Percentiles rank a stretch among this genome's conserved stretches.
These are phyloP conservation scores for Eimeria acervulina DNA, from an alignment of 169 alveolate genomes.

Conservation along the genomic window DNA sequence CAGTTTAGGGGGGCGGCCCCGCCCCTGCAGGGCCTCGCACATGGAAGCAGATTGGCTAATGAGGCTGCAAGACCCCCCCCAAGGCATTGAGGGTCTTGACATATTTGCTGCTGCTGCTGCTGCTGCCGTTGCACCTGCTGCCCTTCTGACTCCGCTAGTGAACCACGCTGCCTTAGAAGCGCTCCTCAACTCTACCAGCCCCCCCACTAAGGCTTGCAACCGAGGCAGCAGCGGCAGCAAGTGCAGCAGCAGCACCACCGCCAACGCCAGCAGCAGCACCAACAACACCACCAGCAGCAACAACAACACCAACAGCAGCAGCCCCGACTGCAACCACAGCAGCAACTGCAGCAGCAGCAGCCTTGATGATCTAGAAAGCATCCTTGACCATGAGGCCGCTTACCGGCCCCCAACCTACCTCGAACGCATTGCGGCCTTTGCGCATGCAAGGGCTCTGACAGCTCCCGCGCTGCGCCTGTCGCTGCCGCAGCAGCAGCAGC, in stretches of 20 bases:
- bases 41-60: slow-evolving; percentile 46
- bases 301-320: slow-evolving; percentile 3
- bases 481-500: slow-evolving; percentile 71
- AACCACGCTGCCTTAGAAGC: not conserved
- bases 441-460: slow-evolving; percentile 41
- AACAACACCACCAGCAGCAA: too few species aligned
- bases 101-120: slow-evolving; percentile 69
- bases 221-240: not conserved
- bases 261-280: not conserved
- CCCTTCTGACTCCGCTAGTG: slow-evolving; percentile 6
- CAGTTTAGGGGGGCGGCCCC: not conserved
- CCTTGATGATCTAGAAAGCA: not conserved
- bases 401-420: slow-evolving; percentile 29
- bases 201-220: not conserved
- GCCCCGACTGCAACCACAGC: not conserved
- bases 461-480: slow-evolving; percentile 49
- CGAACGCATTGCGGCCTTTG: slow-evolving; percentile 49
- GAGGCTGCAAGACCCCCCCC: slow-evolving; percentile 54
- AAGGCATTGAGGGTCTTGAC: slow-evolving; percentile 53
- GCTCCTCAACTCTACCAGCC: not conserved
- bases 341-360: slow-evolving; percentile 3
- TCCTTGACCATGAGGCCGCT: slow-evolving; percentile 12
- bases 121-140: slow-evolving; percentile 61
- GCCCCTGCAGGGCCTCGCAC: not conserved
- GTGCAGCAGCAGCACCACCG: not conserved